Percentiles rank a stretch among this genome's conserved stretches.
Conservation (phyloP, 2,329 filamentous ascomycete genomes). For the Xylaria sp. region DNA sequence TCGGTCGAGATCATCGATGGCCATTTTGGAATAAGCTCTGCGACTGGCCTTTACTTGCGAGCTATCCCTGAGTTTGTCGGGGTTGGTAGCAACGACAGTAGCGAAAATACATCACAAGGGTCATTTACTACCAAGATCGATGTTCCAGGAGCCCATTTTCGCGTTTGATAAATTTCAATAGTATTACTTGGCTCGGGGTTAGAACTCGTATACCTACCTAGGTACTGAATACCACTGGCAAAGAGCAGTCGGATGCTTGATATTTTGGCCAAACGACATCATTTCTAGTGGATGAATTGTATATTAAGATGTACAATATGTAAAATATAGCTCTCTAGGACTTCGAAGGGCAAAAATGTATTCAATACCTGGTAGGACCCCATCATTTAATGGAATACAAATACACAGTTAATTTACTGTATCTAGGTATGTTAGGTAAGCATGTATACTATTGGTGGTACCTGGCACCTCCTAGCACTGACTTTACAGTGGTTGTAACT, state of each 20-base stretch:
- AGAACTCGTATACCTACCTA: not conserved
- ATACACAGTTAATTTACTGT: not conserved
- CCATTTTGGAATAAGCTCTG: slow-evolving; percentile 73
- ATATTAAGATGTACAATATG: not conserved
- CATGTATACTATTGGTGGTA: not conserved
- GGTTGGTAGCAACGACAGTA: slow-evolving; percentile 2
- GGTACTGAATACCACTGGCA: not conserved
- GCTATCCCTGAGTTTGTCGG: slow-evolving; percentile 26
- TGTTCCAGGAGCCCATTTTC: slow-evolving; percentile 44
- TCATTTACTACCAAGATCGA: slow-evolving; percentile 48
- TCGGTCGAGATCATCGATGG: slow-evolving; percentile 47
- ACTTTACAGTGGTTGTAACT: not conserved
- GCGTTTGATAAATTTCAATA: slow-evolving; percentile 5
- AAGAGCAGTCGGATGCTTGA: not conserved
- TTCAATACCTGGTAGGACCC: not conserved
- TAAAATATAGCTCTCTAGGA: not conserved
- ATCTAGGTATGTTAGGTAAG: not conserved
- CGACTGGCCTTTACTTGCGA: slow-evolving; percentile 66
- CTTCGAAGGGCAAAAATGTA: not conserved
- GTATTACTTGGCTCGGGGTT: not conserved
- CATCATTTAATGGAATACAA: not conserved
- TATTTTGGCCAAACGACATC: not conserved
- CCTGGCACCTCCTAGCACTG: too few relatives aligned
- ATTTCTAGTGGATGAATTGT: not conserved
- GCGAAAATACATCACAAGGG: slow-evolving; percentile 12